Base-by-base conservation (phyloP, 140 eudicot genomes). In the Bidens hawaiensis region DNA sequence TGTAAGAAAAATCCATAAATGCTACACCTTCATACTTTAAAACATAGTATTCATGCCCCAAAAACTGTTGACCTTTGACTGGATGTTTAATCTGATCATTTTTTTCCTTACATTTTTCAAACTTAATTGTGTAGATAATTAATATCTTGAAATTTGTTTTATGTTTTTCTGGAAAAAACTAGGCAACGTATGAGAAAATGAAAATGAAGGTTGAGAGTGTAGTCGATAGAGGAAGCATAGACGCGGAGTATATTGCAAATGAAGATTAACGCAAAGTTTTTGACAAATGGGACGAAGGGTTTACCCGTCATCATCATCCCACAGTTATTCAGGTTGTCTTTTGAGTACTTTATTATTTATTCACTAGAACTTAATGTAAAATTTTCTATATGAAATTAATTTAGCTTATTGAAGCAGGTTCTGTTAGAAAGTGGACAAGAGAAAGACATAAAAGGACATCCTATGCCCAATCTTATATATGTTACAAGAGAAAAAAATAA, bases 131-230 rank as follows among this genome's bases (percentile, higher is more conserved):
- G 1, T 9, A 19, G 3, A 10, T 22, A n/a, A n/a, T n/a, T n/a
- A 10, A 49, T 21, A 22, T 41, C 4, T 24, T 55, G 14, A 55
- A n/a, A 51, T 2, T n/a, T n/a, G n/a, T n/a, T n/a, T 30, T 12
- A 27, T 27, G 3, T n/a, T 4, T 2, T 5, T 56, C 1, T 8
- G 43, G 5, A 19, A 38, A 31, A n/a, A 15, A 4, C 5, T 31
- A 69, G 95, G 60, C 11, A 14, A 62, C 78, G 82, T 86, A 83
- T 4, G 88, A 77, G 52, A 52, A 59, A 46, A 86, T 86, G 91
- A 83, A 76, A 42, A 57, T 62, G 5, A 75, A 75, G 65, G 85
- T 86, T 5, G 83, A 86, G 48, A 74, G 73, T 16, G 85, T 53
- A 7, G 80, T 85, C 10, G 83, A 76, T 4, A 65, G 66, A 61